Evolutionary conservation across 331 rosid genomes (phyloP), one percentile per base, ranked within the genome.

Genomic region (Stylosanthes scabra): DNA sequence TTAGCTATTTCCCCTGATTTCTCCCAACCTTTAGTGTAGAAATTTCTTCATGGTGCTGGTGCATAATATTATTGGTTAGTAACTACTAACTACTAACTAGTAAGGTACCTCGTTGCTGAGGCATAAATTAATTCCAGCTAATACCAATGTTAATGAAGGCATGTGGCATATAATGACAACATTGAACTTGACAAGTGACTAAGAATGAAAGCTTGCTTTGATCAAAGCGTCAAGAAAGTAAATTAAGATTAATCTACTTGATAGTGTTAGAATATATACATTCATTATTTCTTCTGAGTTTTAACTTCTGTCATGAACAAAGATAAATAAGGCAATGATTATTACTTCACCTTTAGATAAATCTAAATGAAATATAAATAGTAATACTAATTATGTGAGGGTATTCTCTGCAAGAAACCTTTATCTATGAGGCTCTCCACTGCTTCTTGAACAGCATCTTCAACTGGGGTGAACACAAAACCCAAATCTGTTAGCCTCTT

Each of bases 401-500:
- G 37, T 52, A 66, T 8, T 80, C 15, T 51, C 47, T 73, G 66
- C 45, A 91, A 77, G 80, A 91, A 87, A 68, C 93, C 93, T 83
- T 83, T 86, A 16, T 82, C 79, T 69, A 80, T 74, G 20, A 91
- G 84, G 83, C 97, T 91, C 81, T 88, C 89, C 4, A 81, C 90
- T 4, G 96, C 79, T 47, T 91, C 96, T 74, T 51, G 44, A 8
- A 91, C 79, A 63, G 96, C 95, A 72, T 88, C 89, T 85, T 89
- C 86, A 56, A 94, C 14, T 9, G 96, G 97, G 0, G 88, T 85
- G 71, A 94, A 91, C 57, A 76, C 85, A 47, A 91, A 63, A 9
- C 96, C 99, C 76, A 94, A 77, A 47, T 91, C 86, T 8, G 85
- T 82, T 45, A 94, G 75, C 74, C 85, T 87, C 86, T 61, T 94